Percentiles rank a stretch among this genome's conserved stretches.
Evolutionary conservation across 106 monocot genomes (phyloP).

Genomic region (Dactylorhiza incarnata): DNA sequence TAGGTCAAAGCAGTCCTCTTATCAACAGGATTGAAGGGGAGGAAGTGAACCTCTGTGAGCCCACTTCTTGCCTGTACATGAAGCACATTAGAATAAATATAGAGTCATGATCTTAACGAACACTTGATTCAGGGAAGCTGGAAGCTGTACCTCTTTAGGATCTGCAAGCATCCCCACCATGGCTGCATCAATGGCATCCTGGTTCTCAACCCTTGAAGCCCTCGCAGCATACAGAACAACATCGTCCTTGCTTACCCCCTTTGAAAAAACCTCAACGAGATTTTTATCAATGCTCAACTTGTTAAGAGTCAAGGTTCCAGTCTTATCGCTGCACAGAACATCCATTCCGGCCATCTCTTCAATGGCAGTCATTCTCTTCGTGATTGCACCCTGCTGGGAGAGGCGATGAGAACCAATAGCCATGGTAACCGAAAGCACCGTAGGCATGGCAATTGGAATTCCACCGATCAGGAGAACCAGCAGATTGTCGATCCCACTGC

Average conservation of each 20-base stretch:
- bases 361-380: slow-evolving; percentile 99
- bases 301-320: slow-evolving; percentile 87
- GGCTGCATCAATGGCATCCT: slow-evolving; percentile 95
- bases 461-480: slow-evolving; percentile 95
- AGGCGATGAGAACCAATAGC: slow-evolving; percentile 97
- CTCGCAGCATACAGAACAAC: slow-evolving; percentile 78
- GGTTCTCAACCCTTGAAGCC: slow-evolving; percentile 87
- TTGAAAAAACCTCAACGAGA: slow-evolving; percentile 71
- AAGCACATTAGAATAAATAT: background rate
- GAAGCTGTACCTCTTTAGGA: slow-evolving; percentile 75
- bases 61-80: slow-evolving; percentile 79
- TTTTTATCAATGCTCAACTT: slow-evolving; percentile 92
- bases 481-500: slow-evolving; percentile 86
- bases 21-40: slow-evolving; percentile 96
- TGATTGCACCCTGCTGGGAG: slow-evolving; percentile 96
- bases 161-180: slow-evolving; percentile 99
- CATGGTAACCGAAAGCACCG: slow-evolving; percentile 95
- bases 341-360: slow-evolving; percentile 99
- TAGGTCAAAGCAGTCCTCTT: slow-evolving; percentile 95
- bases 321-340: slow-evolving; percentile 96
- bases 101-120: slow-evolving; percentile 1
- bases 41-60: slow-evolving; percentile 87
- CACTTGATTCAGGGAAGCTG: background rate
- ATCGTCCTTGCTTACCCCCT: slow-evolving; percentile 85
- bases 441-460: slow-evolving; percentile 98